phyloP scores from a whole-genome alignment of 257 asterid species.

The Linderniella brevidens region DNA sequence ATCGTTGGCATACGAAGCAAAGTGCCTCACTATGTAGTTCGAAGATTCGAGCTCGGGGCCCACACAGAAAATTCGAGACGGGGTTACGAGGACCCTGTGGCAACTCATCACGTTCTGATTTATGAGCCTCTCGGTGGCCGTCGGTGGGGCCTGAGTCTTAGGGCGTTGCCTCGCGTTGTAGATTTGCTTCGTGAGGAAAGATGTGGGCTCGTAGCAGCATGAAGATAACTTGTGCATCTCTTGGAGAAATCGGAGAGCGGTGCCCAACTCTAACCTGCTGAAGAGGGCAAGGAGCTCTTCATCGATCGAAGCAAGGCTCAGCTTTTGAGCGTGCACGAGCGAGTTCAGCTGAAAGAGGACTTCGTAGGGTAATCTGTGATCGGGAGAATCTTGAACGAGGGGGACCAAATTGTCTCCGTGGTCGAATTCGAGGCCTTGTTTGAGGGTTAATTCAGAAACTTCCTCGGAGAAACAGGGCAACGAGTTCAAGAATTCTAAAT shows the following conservation, averaged over 20 bases:
- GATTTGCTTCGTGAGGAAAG: conserved; percentile 27
- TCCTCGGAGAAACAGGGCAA: conserved; percentile 35
- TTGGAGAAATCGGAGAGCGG: conserved; percentile 34
- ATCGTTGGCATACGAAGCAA: conserved; percentile 51
- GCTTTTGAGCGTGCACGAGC: conserved; percentile 62
- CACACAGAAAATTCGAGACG: conserved; percentile 66
- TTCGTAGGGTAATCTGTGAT: conserved; percentile 38
- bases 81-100: conserved; percentile 68
- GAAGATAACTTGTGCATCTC: conserved; percentile 56
- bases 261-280: conserved; percentile 27
- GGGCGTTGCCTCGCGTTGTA: conserved; percentile 13
- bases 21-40: conserved; percentile 74
- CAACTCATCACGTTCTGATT: conserved; percentile 61
- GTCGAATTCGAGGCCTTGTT: conserved; percentile 23
- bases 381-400: conserved; percentile 24
- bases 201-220: conserved; percentile 51
- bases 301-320: conserved; percentile 52
- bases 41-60: conserved; percentile 92
- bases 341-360: conserved; percentile 80
- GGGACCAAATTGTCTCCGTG: conserved; percentile 48
- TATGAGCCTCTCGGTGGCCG: conserved; percentile 18
- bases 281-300: conserved; percentile 35
- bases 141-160: conserved; percentile 17
- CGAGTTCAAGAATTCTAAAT: conserved; percentile 21
- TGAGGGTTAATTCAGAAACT: conserved; percentile 27